A percentile compares a stretch with the other conserved stretches of the same genome.
These are phyloP conservation scores for Cicer chorassanicum DNA, from an alignment of 306 rosid species.

Conservation along the genomic window DNA sequence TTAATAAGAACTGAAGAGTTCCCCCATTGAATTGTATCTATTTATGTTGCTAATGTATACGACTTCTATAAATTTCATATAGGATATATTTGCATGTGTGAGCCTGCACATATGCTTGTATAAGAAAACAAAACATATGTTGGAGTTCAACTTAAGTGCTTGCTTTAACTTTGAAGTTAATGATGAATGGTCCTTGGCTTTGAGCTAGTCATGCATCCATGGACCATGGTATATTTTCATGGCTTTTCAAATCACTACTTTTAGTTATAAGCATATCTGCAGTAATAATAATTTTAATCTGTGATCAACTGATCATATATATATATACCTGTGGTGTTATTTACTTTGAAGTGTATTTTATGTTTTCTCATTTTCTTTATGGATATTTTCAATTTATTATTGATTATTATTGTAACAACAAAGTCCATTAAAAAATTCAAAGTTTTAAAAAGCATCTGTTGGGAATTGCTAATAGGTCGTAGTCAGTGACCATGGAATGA, in stretches of 20 bases:
- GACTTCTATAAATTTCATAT: constrained; percentile 21
- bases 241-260: constrained; percentile 27
- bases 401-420: constrained; percentile 24
- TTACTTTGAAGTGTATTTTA: constrained; percentile 12
- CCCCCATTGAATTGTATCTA: constrained; percentile 20
- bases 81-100: constrained; percentile 32
- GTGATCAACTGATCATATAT: not conserved
- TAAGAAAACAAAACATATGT: constrained; percentile 13
- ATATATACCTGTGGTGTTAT: constrained; percentile 12
- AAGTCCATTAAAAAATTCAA: constrained; percentile 1
- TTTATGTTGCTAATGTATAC: constrained; percentile 22
- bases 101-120: constrained; percentile 19
- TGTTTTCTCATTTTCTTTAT: constrained; percentile 16
- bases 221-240: constrained; percentile 19
- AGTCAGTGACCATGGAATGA: constrained; percentile 98
- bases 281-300: constrained; percentile 3
- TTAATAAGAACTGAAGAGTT: constrained; percentile 19
- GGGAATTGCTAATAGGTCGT: constrained; percentile 59
- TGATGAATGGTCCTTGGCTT: constrained; percentile 27
- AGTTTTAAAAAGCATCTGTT: constrained; percentile 35
- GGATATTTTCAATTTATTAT: constrained; percentile 17
- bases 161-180: constrained; percentile 31
- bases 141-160: constrained; percentile 12
- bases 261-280: not conserved
- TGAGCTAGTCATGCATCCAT: constrained; percentile 23